phyloP scores from a whole-genome alignment of 2,329 filamentous ascomycete species.

The Fusarium sterilihyphosum region DNA sequence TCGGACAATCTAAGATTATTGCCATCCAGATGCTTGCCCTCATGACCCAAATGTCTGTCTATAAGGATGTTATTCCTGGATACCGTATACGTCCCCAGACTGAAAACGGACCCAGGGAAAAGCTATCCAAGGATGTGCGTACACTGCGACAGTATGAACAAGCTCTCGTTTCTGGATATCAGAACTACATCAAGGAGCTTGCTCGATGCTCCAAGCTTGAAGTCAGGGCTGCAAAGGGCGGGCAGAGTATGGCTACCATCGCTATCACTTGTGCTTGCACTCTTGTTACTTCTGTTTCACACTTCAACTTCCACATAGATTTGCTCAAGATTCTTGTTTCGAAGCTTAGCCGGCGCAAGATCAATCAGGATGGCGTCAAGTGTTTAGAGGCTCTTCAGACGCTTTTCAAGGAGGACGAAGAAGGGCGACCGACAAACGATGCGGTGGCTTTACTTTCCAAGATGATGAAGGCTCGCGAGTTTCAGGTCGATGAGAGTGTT shows the following conservation, averaged over 20 bases:
- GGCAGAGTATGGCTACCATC: constrained; percentile 70
- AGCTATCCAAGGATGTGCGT: constrained; percentile 91
- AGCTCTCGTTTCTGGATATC: constrained; percentile 84
- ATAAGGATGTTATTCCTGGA: constrained; percentile 95
- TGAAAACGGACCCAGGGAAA: constrained; percentile 78
- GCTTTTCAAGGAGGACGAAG: constrained; percentile 87
- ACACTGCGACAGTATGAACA: constrained; percentile 87
- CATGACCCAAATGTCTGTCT: constrained; percentile 87
- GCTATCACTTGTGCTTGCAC: constrained; percentile 88
- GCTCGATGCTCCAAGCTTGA: constrained; percentile 71
- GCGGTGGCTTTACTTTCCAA: constrained; percentile 85
- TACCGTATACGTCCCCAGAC: constrained; percentile 88
- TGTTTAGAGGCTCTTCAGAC: constrained; percentile 82
- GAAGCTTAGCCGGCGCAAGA: constrained; percentile 77
- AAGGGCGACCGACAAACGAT: constrained; percentile 88
- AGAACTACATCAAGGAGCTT: constrained; percentile 82
- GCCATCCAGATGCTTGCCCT: constrained; percentile 87
- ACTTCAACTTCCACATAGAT: constrained; percentile 96
- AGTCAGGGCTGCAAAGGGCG: constrained; percentile 50
- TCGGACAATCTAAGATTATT: constrained; percentile 74
- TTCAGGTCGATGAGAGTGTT: constrained; percentile 82
- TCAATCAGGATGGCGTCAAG: constrained; percentile 80
- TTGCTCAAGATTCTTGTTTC: constrained; percentile 87
- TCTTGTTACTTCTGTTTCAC: constrained; percentile 82
- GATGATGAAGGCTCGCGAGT: constrained; percentile 93